These are phyloP conservation scores for Flaveria bidentis DNA, from an alignment of 129 eudicot genomes.

Conservation along the genomic window DNA sequence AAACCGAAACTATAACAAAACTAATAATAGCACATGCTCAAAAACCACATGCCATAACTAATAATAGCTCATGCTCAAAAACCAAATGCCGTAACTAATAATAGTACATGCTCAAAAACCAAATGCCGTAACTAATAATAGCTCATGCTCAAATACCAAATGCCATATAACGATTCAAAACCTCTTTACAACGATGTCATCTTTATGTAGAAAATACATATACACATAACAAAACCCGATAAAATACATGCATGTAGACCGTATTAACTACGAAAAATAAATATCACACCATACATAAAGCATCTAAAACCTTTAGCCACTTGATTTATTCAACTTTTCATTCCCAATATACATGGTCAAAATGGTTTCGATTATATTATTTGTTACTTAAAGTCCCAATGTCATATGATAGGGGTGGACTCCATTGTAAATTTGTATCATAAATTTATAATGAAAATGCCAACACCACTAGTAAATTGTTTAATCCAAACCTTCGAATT, in stretches of 20 bases:
- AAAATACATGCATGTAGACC: conserved; percentile 22
- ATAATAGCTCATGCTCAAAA: background rate
- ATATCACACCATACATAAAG: background rate
- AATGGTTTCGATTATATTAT: conserved; percentile 16
- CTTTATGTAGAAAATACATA: background rate
- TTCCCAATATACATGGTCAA: conserved; percentile 33
- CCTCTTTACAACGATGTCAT: background rate
- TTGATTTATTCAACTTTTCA: conserved; percentile 28
- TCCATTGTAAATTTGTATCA: conserved; percentile 23
- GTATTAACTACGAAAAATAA: conserved; percentile 9
- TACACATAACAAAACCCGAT: background rate
- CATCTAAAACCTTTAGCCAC: conserved; percentile 16
- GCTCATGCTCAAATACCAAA: background rate
- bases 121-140: too few relatives aligned
- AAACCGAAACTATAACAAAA: background rate
- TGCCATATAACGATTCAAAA: background rate
- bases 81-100: background rate
- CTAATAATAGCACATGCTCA: background rate
- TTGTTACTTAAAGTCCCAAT: conserved; percentile 38
- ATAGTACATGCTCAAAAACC: too few relatives aligned
- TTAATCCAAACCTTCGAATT: conserved; percentile 16
- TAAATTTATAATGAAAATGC: conserved; percentile 17
- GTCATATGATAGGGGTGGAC: conserved; percentile 35
- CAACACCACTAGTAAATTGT: conserved; percentile 32
- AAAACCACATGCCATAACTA: background rate